Conservation (phyloP, 352 stramenopile genomes). For the Peronospora farinosa region DNA sequence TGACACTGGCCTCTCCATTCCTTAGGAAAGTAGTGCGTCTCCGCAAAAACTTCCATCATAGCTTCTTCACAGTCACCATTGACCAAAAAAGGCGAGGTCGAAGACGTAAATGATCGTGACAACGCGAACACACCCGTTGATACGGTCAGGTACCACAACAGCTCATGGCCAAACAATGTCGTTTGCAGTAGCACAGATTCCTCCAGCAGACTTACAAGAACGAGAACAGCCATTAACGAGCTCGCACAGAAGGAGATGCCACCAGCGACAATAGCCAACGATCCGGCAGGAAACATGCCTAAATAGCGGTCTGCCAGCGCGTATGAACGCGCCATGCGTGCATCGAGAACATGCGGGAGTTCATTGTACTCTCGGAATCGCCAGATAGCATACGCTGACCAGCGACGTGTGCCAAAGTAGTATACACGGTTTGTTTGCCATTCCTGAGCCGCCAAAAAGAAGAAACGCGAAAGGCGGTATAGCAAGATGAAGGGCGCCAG, state of each 20-base stretch:
- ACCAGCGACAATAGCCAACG: slow-evolving; percentile 87
- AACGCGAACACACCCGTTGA: slow-evolving; percentile 78
- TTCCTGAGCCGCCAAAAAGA: slow-evolving; percentile 95
- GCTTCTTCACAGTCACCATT: slow-evolving; percentile 77
- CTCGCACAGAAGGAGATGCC: slow-evolving; percentile 94
- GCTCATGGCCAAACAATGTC: slow-evolving; percentile 89
- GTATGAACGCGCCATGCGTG: slow-evolving; percentile 90
- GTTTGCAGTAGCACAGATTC: slow-evolving; percentile 94
- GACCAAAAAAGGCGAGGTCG: slow-evolving; percentile 58
- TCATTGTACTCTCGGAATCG: slow-evolving; percentile 98
- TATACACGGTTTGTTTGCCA: slow-evolving; percentile 86
- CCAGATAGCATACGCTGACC: slow-evolving; percentile 87
- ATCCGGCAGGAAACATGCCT: slow-evolving; percentile 88
- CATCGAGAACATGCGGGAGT: slow-evolving; percentile 93
- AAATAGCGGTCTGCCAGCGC: slow-evolving; percentile 90
- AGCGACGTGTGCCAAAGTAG: slow-evolving; percentile 94
- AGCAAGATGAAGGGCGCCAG: slow-evolving; percentile 96
- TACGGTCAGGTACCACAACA: slow-evolving; percentile 97
- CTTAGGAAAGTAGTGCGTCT: slow-evolving; percentile 96
- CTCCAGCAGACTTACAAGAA: slow-evolving; percentile 91
- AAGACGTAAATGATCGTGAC: slow-evolving; percentile 70
- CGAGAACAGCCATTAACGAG: slow-evolving; percentile 90
- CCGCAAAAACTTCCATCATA: slow-evolving; percentile 78
- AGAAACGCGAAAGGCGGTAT: slow-evolving; percentile 95
- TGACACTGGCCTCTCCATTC: slow-evolving; percentile 87